Evolutionary conservation across 2,329 filamentous ascomycete genomes (phyloP).

Genomic region (Metarhizium anisopliae): DNA sequence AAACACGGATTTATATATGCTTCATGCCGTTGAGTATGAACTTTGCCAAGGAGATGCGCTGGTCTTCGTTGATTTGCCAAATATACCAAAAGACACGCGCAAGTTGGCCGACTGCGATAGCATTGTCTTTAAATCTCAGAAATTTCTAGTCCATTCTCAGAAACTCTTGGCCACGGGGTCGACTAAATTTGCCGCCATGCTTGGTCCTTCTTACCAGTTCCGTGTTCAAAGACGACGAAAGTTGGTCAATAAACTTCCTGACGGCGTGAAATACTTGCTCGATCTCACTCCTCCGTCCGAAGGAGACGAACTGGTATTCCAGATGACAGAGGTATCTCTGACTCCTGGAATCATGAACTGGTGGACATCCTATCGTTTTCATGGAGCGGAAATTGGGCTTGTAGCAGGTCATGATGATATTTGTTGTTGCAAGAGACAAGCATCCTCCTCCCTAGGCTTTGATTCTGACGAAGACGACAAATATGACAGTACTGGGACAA

Average conservation of each 20-base stretch:
- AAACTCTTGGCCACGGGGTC: conserved; percentile 39
- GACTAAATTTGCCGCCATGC: conserved; percentile 34
- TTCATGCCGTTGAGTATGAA: conserved; percentile 18
- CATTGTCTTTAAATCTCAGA: conserved; percentile 22
- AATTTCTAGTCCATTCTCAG: conserved; percentile 35
- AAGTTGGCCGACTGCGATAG: conserved; percentile 25
- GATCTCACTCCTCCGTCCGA: conserved; percentile 33
- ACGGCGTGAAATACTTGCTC: conserved; percentile 47
- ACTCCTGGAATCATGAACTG: conserved; percentile 46
- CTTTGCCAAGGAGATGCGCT: conserved; percentile 32
- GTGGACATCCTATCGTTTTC: conserved; percentile 33
- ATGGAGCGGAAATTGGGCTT: conserved; percentile 5
- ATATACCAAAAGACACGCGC: conserved; percentile 9
- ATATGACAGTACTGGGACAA: too few species aligned
- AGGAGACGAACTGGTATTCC: conserved; percentile 53
- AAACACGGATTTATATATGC: conserved; percentile 16
- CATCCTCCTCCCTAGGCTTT: too few species aligned
- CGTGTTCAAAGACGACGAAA: conserved; percentile 28
- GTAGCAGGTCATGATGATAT: too few species aligned
- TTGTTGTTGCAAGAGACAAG: too few species aligned
- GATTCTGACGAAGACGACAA: too few species aligned
- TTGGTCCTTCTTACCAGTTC: conserved; percentile 32
- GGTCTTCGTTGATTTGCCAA: conserved; percentile 32
- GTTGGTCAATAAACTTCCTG: conserved; percentile 23
- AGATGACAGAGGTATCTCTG: conserved; percentile 49